These are phyloP conservation scores for Magnusiomyces starmeri DNA, from an alignment of 1,139 yeast species.

Conservation along the genomic window DNA sequence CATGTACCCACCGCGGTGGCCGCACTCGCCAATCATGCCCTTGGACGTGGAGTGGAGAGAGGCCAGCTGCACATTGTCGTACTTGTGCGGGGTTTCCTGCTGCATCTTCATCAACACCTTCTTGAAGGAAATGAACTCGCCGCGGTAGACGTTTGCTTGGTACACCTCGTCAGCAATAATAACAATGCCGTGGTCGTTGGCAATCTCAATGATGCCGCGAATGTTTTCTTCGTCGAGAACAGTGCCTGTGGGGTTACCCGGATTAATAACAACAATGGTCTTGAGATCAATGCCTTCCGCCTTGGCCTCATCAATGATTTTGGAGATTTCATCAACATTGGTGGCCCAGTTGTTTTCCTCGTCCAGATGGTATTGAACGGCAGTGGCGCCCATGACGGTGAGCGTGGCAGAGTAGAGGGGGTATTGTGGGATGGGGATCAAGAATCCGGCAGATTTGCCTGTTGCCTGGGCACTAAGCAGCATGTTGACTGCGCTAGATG, in stretches of 20 bases:
- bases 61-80: slow-evolving; percentile 74
- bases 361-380: slow-evolving; percentile 81
- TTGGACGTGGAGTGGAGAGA: slow-evolving; percentile 93
- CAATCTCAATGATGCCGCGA: slow-evolving; percentile 61
- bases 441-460: slow-evolving; percentile 67
- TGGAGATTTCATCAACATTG: slow-evolving; percentile 57
- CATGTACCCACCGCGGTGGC: slow-evolving; percentile 99
- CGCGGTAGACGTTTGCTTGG: slow-evolving; percentile 77
- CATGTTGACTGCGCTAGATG: slow-evolving; percentile 81
- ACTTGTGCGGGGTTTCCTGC: slow-evolving; percentile 43
- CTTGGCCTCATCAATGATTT: slow-evolving; percentile 46
- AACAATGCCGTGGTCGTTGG: slow-evolving; percentile 77
- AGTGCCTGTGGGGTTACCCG: slow-evolving; percentile 97
- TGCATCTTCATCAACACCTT: slow-evolving; percentile 51
- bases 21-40: slow-evolving; percentile 97
- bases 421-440: slow-evolving; percentile 96
- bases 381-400: slow-evolving; percentile 70
- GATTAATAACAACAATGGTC: slow-evolving; percentile 87
- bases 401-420: slow-evolving; percentile 92
- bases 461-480: slow-evolving; percentile 62
- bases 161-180: slow-evolving; percentile 98
- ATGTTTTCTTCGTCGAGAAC: slow-evolving; percentile 61
- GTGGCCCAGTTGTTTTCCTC: slow-evolving; percentile 82
- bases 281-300: slow-evolving; percentile 57
- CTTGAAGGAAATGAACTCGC: slow-evolving; percentile 42